Percentiles rank a stretch among this genome's conserved stretches.
Conservation (phyloP, 2,329 filamentous ascomycete genomes). For the Aureobasidium sp. region DNA sequence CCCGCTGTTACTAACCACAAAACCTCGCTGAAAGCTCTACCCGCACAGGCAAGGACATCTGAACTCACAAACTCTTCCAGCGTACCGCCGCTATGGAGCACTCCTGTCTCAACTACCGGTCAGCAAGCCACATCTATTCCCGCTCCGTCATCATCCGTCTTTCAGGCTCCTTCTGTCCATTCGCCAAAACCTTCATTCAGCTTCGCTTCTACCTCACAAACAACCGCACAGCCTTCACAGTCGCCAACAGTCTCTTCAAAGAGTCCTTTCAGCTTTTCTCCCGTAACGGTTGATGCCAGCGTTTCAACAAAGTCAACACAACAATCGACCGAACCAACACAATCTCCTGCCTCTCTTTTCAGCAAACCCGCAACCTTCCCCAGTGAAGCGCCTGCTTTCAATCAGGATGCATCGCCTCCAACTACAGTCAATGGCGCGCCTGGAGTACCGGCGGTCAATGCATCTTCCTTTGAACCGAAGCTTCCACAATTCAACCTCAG, state of each 20-base stretch:
- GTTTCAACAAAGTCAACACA: neutral
- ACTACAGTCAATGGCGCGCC: neutral
- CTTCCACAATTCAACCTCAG: slow-evolving; percentile 15
- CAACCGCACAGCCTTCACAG: neutral
- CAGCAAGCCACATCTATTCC: neutral
- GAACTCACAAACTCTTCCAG: neutral
- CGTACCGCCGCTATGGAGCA: neutral
- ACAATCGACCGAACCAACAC: neutral
- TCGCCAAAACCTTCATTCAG: neutral
- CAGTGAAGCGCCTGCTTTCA: neutral
- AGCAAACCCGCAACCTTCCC: neutral
- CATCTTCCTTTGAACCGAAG: slow-evolving; percentile 6
- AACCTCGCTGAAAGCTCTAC: neutral
- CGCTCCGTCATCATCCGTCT: neutral
- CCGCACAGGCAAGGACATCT: neutral
- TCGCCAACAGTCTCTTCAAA: neutral
- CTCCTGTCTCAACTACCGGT: neutral
- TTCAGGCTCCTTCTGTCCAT: neutral
- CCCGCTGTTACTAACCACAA: neutral
- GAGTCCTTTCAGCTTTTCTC: neutral
- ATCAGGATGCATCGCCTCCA: neutral
- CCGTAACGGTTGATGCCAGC: neutral
- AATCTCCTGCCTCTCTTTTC: neutral
- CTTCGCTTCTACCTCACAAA: slow-evolving; percentile 10
- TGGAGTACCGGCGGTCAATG: neutral